A percentile compares a stretch with the other conserved stretches of the same genome.
Evolutionary conservation across 441 rosid species (phyloP).

Genomic region (Syzygium syzygioides): DNA sequence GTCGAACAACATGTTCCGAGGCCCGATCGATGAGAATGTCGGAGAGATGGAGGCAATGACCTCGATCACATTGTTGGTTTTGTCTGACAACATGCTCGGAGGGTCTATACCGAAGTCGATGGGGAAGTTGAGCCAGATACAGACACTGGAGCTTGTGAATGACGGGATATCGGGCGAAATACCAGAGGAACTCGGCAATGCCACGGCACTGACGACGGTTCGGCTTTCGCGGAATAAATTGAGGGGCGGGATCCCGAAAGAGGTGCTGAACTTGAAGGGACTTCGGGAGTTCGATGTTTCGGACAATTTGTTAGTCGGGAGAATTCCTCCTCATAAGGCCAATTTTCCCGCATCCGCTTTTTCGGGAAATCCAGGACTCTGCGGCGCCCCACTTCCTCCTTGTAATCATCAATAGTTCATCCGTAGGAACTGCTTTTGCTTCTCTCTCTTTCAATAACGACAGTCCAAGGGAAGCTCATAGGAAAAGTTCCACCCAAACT

Average conservation of each 20-base stretch:
- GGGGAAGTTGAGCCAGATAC: slow-evolving; percentile 28
- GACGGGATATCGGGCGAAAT: slow-evolving; percentile 31
- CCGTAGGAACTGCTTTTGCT: background rate
- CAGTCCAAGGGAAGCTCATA: slow-evolving; percentile 19
- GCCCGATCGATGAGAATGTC: slow-evolving; percentile 28
- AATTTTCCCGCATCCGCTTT: slow-evolving; percentile 34
- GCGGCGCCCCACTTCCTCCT: slow-evolving; percentile 51
- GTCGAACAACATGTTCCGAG: slow-evolving; percentile 32
- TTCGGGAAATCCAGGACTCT: slow-evolving; percentile 32
- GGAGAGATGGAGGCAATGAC: slow-evolving; percentile 31
- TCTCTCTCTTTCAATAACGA: background rate
- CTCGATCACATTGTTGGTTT: slow-evolving; percentile 24
- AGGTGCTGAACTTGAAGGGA: slow-evolving; percentile 26
- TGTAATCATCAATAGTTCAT: slow-evolving; percentile 17
- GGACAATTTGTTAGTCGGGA: slow-evolving; percentile 28
- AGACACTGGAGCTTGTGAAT: slow-evolving; percentile 25
- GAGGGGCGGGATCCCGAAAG: slow-evolving; percentile 29
- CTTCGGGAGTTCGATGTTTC: slow-evolving; percentile 44
- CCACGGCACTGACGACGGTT: slow-evolving; percentile 26
- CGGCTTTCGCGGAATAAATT: slow-evolving; percentile 39
- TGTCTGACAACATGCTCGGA: slow-evolving; percentile 31
- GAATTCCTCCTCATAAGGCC: slow-evolving; percentile 34
- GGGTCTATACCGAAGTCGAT: slow-evolving; percentile 42
- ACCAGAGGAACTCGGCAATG: slow-evolving; percentile 34
- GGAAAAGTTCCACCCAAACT: slow-evolving; percentile 13